phyloP scores from a whole-genome alignment of 768 basidiomycete species.

The Agaricus sinodeliciosus region DNA sequence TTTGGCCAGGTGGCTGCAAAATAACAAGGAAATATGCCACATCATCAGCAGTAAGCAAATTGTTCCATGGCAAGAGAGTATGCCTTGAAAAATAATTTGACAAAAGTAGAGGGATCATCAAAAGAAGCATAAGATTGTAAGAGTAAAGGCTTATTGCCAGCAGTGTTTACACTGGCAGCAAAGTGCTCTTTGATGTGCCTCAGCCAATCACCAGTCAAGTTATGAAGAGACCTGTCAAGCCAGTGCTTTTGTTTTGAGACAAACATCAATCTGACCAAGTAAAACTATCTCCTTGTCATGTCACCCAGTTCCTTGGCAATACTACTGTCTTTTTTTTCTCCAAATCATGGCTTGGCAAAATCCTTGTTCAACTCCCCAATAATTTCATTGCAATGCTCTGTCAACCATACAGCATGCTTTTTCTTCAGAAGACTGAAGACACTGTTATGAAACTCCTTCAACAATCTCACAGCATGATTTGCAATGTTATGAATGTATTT shows the following conservation, averaged over 20 bases:
- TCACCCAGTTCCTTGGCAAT: slow-evolving; percentile 84
- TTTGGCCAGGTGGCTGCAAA: slow-evolving; percentile 92
- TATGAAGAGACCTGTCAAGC: slow-evolving; percentile 88
- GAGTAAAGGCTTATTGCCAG: slow-evolving; percentile 71
- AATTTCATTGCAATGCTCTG: slow-evolving; percentile 80
- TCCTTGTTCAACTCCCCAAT: slow-evolving; percentile 90
- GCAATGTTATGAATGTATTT: slow-evolving; percentile 99
- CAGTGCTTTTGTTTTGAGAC: slow-evolving; percentile 87
- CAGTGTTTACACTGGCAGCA: slow-evolving; percentile 79
- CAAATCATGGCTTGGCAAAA: slow-evolving; percentile 97
- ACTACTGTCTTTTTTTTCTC: slow-evolving; percentile 86
- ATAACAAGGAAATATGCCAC: slow-evolving; percentile 95
- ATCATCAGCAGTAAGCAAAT: slow-evolving; percentile 88
- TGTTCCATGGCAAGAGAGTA: slow-evolving; percentile 82
- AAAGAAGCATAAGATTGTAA: slow-evolving; percentile 79
- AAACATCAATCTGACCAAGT: slow-evolving; percentile 91
- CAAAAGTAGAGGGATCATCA: slow-evolving; percentile 73
- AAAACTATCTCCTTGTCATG: slow-evolving; percentile 97
- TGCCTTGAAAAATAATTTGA: slow-evolving; percentile 75
- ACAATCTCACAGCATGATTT: slow-evolving; percentile 92
- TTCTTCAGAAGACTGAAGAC: slow-evolving; percentile 95
- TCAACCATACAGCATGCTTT: slow-evolving; percentile 86
- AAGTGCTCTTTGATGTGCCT: slow-evolving; percentile 94
- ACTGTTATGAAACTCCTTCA: slow-evolving; percentile 98
- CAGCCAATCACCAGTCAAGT: slow-evolving; percentile 95